Percentiles rank a stretch among this genome's conserved stretches.
Evolutionary conservation across 1,284 basidiomycete genomes (phyloP).

Genomic region (Cystobasidium pallidum): DNA sequence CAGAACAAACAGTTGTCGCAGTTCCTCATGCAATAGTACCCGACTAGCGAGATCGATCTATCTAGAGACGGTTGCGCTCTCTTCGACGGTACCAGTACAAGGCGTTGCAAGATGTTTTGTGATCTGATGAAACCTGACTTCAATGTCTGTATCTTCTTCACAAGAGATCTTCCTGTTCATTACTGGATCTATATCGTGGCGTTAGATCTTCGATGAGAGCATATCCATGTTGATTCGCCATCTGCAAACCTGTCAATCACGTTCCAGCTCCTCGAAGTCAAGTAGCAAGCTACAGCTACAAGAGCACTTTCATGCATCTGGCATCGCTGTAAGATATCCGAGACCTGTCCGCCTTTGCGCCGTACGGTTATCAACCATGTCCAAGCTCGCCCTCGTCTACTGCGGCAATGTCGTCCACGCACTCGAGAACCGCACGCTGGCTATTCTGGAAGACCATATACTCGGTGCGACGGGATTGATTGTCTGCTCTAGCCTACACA

Average conservation of each 20-base stretch:
- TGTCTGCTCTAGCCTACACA: conserved; percentile 60
- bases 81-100: no score
- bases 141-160: background rate
- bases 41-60: no score
- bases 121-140: background rate
- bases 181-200: no score
- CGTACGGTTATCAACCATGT: background rate
- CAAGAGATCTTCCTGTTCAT: no score
- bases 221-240: no score
- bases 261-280: no score
- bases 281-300: no score
- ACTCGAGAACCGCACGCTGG: conserved; percentile 61
- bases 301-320: background rate
- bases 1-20: no score
- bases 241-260: no score
- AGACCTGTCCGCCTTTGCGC: background rate
- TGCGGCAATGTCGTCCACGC: conserved; percentile 67
- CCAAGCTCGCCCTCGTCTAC: conserved; percentile 49
- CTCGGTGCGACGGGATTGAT: conserved; percentile 61
- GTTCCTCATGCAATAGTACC: no score
- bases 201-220: no score
- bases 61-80: no score
- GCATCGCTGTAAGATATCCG: background rate
- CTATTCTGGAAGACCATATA: conserved; percentile 65
- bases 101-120: background rate